Evolutionary conservation across 2,329 filamentous ascomycete genomes (phyloP).

Genomic region (Apiospora koreana): DNA sequence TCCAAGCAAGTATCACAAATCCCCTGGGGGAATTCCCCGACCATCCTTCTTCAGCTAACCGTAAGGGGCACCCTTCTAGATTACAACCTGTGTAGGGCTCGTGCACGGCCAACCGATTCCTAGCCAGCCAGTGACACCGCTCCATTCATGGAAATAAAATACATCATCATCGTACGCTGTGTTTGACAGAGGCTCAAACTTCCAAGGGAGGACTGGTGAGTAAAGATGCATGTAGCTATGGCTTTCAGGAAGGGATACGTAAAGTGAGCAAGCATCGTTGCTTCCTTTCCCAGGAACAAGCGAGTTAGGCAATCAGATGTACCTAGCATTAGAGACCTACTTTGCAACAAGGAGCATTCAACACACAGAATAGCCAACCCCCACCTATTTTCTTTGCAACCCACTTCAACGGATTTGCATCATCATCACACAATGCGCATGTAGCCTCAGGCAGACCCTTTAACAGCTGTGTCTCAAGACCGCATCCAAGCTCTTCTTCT

Average conservation of each 20-base stretch:
- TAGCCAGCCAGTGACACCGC: not conserved
- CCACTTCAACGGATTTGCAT: not conserved
- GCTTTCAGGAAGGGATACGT: too few relatives aligned
- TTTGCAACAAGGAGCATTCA: not conserved
- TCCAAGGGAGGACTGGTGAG: not conserved
- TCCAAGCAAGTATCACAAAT: too few relatives aligned
- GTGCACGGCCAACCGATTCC: not conserved
- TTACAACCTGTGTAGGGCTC: not conserved
- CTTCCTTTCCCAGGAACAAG: not conserved
- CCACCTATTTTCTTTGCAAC: not conserved
- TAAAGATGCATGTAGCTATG: not conserved
- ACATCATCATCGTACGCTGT: not conserved
- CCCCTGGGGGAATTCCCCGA: not conserved
- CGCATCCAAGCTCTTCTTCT: not conserved
- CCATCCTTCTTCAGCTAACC: not conserved
- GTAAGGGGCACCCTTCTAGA: not conserved
- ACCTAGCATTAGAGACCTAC: too few relatives aligned
- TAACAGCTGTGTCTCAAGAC: not conserved
- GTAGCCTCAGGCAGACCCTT: not conserved
- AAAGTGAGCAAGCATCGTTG: not conserved
- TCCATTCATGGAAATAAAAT: not conserved
- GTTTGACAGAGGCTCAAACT: not conserved
- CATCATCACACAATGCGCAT: slow-evolving; percentile 1
- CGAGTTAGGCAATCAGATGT: too few relatives aligned
- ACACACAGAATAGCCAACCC: not conserved